Base-by-base conservation (phyloP, 345 rosid genomes). In the Citrus australasica region DNA sequence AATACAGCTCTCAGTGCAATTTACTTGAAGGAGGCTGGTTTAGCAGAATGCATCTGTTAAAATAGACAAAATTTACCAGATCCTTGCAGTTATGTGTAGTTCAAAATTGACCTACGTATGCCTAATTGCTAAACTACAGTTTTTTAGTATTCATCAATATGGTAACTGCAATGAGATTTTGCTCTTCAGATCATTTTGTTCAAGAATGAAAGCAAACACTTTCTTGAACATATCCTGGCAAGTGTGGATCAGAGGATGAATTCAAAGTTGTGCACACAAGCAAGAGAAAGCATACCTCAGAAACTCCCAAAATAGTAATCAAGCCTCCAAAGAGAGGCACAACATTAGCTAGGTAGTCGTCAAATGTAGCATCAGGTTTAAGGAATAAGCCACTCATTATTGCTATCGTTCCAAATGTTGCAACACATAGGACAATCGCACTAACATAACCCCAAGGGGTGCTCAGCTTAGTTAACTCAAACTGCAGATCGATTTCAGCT, bases 381-480 rank as follows among this genome's bases (percentile, higher is more conserved):
- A 95, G 90, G 88, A 95, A 95, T 80, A 95, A 87, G 76, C 98
- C 98, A 58, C 98, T 95, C 95, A 90, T 93, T 22, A 92, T 79
- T 56, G 98, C 94, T 78, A 95, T 89, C 4, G 98, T 93, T 80
- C 98, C 98, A 75, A 95, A 92, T 78, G 97, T 95, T 9, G 97
- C 71, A 38, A 93, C 97, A 68, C 94, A 89, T 67, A 95, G 84
- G 14, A 40, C 42, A 40, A 91, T 71, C 40, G 98, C 87, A 35
- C 89, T 87, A n/a, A 93, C 8, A 67, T 95, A 95, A 30, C 98
- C 98, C 93, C 85, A 93, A 35, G 97, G 92, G 73, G 97, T 95
- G 86, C 97, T 93, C 76, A 95, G 83, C 81, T 87, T 88, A 67
- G 93, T 89, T n/a, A 86, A 85, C 74, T 95, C 98, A 63, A 91